Conservation (phyloP, 2,329 filamentous ascomycete species). For the Atkinsonella texensis region DNA sequence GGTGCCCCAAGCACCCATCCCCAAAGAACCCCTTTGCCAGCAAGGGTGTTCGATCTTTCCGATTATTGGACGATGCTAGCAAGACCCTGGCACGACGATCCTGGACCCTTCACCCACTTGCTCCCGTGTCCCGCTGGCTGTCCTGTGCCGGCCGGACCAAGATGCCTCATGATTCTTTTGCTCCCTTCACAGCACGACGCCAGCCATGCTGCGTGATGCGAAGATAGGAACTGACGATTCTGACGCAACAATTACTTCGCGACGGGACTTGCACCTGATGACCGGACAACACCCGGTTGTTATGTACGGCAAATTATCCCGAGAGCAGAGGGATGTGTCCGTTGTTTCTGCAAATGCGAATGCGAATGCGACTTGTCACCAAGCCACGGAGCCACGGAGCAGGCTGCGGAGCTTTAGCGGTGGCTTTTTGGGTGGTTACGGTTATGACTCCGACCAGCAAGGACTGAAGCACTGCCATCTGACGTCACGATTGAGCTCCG, state of each 20-base stretch:
- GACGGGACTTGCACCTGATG: neutral
- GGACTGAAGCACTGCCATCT: neutral
- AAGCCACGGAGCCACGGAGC: too few species aligned
- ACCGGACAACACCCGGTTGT: neutral
- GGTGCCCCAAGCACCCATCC: slow-evolving; percentile 2
- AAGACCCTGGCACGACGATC: slow-evolving; percentile 15
- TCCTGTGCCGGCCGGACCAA: neutral
- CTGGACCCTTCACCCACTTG: neutral
- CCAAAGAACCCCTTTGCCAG: slow-evolving; percentile 2
- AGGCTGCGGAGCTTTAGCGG: neutral
- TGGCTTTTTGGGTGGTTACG: neutral
- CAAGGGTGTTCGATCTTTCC: slow-evolving; percentile 18
- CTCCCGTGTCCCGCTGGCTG: neutral
- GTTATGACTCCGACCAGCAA: neutral
- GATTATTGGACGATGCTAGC: slow-evolving; percentile 22
- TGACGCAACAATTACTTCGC: neutral
- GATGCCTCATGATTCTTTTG: neutral
- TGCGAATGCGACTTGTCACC: too few species aligned
- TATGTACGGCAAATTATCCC: neutral
- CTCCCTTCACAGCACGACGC: neutral
- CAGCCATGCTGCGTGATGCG: neutral
- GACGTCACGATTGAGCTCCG: neutral
- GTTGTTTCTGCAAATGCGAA: neutral
- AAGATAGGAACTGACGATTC: neutral
- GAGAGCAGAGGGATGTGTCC: neutral